Percentiles rank a stretch among this genome's conserved stretches.
Conservation (phyloP, 2,329 filamentous ascomycete species). For the Pseudocercospora fijiensis region DNA sequence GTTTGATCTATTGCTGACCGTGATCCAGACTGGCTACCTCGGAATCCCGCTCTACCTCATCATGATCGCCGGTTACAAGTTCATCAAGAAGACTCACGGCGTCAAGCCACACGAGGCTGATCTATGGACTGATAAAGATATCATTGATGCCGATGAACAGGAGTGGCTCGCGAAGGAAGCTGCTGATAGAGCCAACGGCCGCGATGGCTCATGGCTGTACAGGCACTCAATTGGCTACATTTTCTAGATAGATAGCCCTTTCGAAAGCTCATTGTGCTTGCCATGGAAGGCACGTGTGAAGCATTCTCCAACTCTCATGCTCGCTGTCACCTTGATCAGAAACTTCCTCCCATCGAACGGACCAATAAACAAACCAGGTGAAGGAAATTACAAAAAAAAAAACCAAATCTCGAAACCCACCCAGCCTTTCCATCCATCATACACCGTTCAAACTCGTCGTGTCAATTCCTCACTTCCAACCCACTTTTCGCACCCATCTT, state of each 20-base stretch:
- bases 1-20: constrained; percentile 4
- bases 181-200: constrained; percentile 30
- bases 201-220: constrained; percentile 26
- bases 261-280: background rate
- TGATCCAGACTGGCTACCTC: constrained; percentile 56
- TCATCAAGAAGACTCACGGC: constrained; percentile 59
- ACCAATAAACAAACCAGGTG: background rate
- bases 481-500: background rate
- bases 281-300: no score
- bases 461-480: no score
- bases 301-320: background rate
- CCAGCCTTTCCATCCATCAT: background rate
- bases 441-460: no score
- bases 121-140: constrained; percentile 58
- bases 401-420: no score
- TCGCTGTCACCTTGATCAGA: background rate
- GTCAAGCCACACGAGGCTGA: constrained; percentile 57
- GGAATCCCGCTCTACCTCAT: constrained; percentile 73
- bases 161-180: constrained; percentile 36
- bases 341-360: background rate
- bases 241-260: constrained; percentile 28
- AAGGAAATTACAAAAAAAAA: background rate
- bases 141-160: constrained; percentile 58
- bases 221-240: constrained; percentile 32
- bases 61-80: constrained; percentile 62